Evolutionary conservation across 2,329 filamentous ascomycete genomes (phyloP).

Genomic region (Phoma herbarum): DNA sequence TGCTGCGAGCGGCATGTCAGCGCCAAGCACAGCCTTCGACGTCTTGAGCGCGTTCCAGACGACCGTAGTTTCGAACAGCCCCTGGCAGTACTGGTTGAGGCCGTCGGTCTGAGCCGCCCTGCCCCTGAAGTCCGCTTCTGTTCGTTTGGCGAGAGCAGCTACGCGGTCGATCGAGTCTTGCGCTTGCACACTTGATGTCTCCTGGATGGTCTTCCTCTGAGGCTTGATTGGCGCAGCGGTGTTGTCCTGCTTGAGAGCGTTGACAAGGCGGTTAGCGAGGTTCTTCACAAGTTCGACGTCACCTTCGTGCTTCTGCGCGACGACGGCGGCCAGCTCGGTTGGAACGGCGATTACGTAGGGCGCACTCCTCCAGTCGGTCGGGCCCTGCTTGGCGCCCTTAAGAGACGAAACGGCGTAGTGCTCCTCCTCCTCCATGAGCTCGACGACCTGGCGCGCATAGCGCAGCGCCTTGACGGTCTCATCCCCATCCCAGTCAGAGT

Average conservation of each 20-base stretch:
- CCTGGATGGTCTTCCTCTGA: neutral
- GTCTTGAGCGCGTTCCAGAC: conserved; percentile 57
- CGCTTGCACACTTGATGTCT: neutral
- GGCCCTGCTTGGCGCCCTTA: conserved; percentile 28
- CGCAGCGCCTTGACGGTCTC: conserved; percentile 51
- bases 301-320: conserved; percentile 49
- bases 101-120: neutral
- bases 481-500: conserved; percentile 48
- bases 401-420: conserved; percentile 43
- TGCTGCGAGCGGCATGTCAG: conserved; percentile 42
- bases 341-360: conserved; percentile 54
- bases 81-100: conserved; percentile 21
- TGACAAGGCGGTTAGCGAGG: conserved; percentile 53
- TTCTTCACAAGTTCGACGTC: conserved; percentile 53
- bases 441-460: conserved; percentile 51
- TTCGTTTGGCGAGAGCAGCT: conserved; percentile 1
- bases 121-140: conserved; percentile 25
- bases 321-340: conserved; percentile 55
- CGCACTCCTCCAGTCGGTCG: conserved; percentile 37
- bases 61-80: conserved; percentile 46
- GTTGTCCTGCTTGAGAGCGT: conserved; percentile 38
- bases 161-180: conserved; percentile 20
- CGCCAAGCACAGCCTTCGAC: conserved; percentile 52
- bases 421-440: conserved; percentile 53
- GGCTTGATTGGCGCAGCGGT: conserved; percentile 27